Conservation (phyloP, 1,284 basidiomycete genomes). For the Microbotryomycetes sp. region DNA sequence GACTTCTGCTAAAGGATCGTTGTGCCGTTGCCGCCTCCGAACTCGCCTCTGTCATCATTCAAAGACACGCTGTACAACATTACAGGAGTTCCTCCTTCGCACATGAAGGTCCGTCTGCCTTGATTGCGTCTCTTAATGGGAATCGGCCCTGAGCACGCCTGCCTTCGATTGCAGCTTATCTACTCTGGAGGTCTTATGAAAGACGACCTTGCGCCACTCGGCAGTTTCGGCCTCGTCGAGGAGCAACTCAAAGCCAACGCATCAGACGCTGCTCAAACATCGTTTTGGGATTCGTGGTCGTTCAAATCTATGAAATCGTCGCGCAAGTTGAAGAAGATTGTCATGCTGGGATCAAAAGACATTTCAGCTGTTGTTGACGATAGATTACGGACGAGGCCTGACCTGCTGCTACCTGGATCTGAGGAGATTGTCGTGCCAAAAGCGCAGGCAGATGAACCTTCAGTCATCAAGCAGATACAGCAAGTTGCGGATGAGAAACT, state of each 20-base stretch:
- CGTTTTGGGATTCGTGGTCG: conserved; percentile 28
- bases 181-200: conserved; percentile 71
- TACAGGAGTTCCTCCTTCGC: conserved; percentile 35
- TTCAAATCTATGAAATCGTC: conserved; percentile 39
- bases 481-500: conserved; percentile 15
- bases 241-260: background rate
- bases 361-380: conserved; percentile 26
- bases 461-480: conserved; percentile 11
- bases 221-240: conserved; percentile 50
- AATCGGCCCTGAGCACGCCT: too few relatives aligned
- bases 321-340: conserved; percentile 27
- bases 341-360: conserved; percentile 28
- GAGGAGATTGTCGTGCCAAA: conserved; percentile 6
- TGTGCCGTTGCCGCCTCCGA: conserved; percentile 32
- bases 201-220: conserved; percentile 56
- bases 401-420: conserved; percentile 12
- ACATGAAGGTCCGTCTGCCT: conserved; percentile 11
- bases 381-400: conserved; percentile 20
- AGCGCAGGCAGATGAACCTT: conserved; percentile 16
- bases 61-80: conserved; percentile 31
- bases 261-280: conserved; percentile 10
- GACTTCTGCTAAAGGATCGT: conserved; percentile 13
- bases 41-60: conserved; percentile 32
- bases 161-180: conserved; percentile 59
- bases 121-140: background rate